A percentile compares a stretch with the other conserved stretches of the same genome.
phyloP scores from a whole-genome alignment of 345 rosid genomes.

The Turnera subulata region DNA sequence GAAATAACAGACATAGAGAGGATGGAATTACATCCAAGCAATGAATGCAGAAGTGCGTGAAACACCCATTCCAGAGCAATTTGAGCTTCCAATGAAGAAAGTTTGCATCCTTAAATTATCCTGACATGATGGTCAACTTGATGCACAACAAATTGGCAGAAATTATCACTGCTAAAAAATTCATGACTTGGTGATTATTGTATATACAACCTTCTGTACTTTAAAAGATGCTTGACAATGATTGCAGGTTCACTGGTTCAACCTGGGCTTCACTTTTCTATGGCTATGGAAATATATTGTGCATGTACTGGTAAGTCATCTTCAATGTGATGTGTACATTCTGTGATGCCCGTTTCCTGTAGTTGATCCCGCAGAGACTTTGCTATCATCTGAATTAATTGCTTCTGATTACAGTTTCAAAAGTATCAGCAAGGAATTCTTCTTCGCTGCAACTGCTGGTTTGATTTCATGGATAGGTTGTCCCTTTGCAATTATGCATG shows the following conservation, averaged over 20 bases:
- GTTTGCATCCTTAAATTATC: no score
- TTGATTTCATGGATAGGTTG: conserved; percentile 79
- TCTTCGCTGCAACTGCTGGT: conserved; percentile 63
- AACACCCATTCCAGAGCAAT: no score
- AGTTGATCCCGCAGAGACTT: background rate
- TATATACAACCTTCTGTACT: background rate
- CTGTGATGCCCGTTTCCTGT: background rate
- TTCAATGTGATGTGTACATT: background rate
- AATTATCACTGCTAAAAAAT: no score
- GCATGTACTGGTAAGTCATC: conserved; percentile 62
- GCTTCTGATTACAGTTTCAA: conserved; percentile 44
- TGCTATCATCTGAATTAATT: background rate
- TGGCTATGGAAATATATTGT: conserved; percentile 78
- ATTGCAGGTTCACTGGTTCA: conserved; percentile 76
- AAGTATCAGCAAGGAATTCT: conserved; percentile 58
- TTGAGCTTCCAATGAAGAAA: no score
- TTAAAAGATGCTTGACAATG: background rate
- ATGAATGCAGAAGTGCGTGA: no score
- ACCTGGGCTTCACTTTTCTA: conserved; percentile 80
- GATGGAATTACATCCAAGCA: no score
- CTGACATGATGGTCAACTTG: no score
- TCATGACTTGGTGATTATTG: no score
- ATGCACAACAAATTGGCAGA: no score
- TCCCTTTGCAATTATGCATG: background rate
- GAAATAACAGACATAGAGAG: no score